Percentiles rank a stretch among this genome's conserved stretches.
Evolutionary conservation across 1,284 basidiomycete species (phyloP).

Genomic region (Leccinum solheimii): DNA sequence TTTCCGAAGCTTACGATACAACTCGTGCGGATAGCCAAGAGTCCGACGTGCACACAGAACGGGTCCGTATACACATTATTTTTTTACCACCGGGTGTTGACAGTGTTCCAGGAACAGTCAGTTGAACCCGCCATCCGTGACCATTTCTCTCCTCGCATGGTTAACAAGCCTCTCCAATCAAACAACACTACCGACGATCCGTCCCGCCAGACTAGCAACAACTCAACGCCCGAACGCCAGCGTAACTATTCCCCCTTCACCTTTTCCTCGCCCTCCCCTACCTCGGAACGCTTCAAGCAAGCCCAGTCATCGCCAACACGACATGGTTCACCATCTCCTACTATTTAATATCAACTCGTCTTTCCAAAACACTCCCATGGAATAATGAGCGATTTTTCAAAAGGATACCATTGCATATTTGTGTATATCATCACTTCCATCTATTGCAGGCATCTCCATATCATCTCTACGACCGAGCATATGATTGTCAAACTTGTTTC

Average conservation of each 20-base stretch:
- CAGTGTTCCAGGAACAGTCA: slow-evolving; percentile 44
- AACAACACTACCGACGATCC: slow-evolving; percentile 25
- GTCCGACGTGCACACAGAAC: slow-evolving; percentile 23
- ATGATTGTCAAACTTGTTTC: slow-evolving; percentile 24
- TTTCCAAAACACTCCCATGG: slow-evolving; percentile 2
- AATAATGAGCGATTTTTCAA: slow-evolving; percentile 16
- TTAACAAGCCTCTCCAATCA: slow-evolving; percentile 19
- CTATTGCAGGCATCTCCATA: slow-evolving; percentile 32
- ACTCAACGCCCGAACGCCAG: slow-evolving; percentile 71
- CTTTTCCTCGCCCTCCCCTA: slow-evolving; percentile 67
- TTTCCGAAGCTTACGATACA: slow-evolving; percentile 53
- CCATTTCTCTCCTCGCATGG: slow-evolving; percentile 44
- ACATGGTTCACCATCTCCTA: slow-evolving; percentile 4
- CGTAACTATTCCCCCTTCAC: slow-evolving; percentile 72
- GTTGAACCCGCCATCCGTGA: slow-evolving; percentile 54
- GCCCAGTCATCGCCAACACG: slow-evolving; percentile 22
- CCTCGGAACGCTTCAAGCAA: slow-evolving; percentile 51
- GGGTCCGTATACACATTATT: slow-evolving; percentile 21
- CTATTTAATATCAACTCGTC: neutral
- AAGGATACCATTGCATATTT: slow-evolving; percentile 37
- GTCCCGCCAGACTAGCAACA: slow-evolving; percentile 35
- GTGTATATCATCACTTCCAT: slow-evolving; percentile 38
- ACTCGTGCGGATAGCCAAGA: slow-evolving; percentile 40
- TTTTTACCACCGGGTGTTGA: slow-evolving; percentile 16
- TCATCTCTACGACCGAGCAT: slow-evolving; percentile 29